Evolutionary conservation across 2,329 filamentous ascomycete species (phyloP).

Genomic region (Pezicula rhizophila): DNA sequence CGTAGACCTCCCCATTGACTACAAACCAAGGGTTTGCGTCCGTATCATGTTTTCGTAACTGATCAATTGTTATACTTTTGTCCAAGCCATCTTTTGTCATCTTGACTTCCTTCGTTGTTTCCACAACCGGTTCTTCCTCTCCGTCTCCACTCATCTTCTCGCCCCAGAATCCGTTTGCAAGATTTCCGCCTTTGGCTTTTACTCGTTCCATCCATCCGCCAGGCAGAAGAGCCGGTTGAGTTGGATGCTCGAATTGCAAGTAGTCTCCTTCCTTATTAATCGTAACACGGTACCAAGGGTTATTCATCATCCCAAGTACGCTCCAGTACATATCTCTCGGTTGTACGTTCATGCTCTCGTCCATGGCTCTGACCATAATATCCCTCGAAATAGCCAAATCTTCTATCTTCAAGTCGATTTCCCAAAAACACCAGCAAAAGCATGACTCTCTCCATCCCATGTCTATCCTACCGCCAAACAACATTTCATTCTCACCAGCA

Average conservation of each 20-base stretch:
- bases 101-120: slow-evolving; percentile 58
- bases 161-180: slow-evolving; percentile 80
- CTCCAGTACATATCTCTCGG: slow-evolving; percentile 96
- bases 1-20: slow-evolving; percentile 81
- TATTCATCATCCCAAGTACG: slow-evolving; percentile 96
- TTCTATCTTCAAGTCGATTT: slow-evolving; percentile 57
- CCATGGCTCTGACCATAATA: slow-evolving; percentile 81
- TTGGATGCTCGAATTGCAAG: slow-evolving; percentile 82
- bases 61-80: slow-evolving; percentile 60
- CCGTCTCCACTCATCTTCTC: slow-evolving; percentile 55
- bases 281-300: slow-evolving; percentile 82
- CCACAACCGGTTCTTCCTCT: slow-evolving; percentile 37
- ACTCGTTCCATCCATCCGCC: slow-evolving; percentile 93
- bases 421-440: slow-evolving; percentile 95
- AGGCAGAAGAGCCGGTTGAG: slow-evolving; percentile 67
- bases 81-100: slow-evolving; percentile 69
- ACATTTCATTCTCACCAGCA: slow-evolving; percentile 46
- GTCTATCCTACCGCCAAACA: slow-evolving; percentile 74
- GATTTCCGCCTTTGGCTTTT: slow-evolving; percentile 74
- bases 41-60: slow-evolving; percentile 62
- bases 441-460: slow-evolving; percentile 74
- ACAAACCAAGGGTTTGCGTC: slow-evolving; percentile 77
- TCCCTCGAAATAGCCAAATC: slow-evolving; percentile 61
- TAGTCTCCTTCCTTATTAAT: slow-evolving; percentile 61
- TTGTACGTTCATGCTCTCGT: slow-evolving; percentile 80